Conservation (phyloP, 2,329 filamentous ascomycete genomes). For the Fusarium floridanum region DNA sequence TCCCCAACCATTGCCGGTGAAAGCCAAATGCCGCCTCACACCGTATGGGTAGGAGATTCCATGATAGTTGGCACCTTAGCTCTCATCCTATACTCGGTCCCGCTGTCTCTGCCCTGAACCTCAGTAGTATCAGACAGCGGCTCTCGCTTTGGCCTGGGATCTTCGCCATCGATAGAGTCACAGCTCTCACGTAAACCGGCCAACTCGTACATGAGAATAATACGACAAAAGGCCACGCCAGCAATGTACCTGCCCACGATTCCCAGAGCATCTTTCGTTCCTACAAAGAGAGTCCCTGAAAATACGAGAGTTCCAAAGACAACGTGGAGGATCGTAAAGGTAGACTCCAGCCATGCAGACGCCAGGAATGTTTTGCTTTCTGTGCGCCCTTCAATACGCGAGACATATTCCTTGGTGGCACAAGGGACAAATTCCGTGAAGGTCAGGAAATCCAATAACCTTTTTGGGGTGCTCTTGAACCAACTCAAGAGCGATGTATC, state of each 20-base stretch:
- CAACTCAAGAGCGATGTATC: not conserved
- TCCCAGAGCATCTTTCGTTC: constrained; percentile 8
- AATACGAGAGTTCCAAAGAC: constrained; percentile 18
- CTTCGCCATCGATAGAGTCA: not conserved
- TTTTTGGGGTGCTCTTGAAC: not conserved
- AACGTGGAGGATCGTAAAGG: constrained; percentile 9
- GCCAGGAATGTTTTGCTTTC: constrained; percentile 3
- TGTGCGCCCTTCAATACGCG: not conserved
- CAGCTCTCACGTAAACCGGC: constrained; percentile 9
- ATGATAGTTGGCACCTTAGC: not conserved
- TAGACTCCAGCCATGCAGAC: constrained; percentile 12
- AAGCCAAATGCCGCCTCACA: not conserved
- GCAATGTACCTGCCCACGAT: constrained; percentile 17
- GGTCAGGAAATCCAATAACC: not conserved
- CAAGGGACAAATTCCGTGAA: constrained; percentile 3
- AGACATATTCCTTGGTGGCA: not conserved
- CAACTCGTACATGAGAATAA: constrained; percentile 21
- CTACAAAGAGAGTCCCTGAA: constrained; percentile 11
- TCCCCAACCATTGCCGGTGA: not conserved
- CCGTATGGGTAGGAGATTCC: not conserved
- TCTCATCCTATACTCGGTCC: not conserved
- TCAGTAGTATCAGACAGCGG: not conserved
- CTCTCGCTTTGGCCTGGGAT: not conserved
- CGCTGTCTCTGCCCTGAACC: not conserved
- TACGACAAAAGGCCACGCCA: constrained; percentile 2